A percentile compares a stretch with the other conserved stretches of the same genome.
phyloP scores from a whole-genome alignment of 108 stramenopile genomes.

The Nitzschia sp. region DNA sequence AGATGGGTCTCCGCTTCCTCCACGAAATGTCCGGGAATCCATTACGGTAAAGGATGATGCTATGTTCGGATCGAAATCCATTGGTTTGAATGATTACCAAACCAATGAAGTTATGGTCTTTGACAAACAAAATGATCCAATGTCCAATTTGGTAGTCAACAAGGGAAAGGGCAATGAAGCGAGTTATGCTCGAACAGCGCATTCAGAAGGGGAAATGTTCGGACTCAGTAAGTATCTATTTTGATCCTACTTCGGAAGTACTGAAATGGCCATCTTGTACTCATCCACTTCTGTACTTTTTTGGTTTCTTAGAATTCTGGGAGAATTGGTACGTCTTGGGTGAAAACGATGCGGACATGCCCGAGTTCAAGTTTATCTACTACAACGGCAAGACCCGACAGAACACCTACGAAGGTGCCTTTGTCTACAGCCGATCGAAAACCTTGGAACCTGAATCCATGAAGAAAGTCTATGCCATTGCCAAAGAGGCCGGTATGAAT shows the following conservation, averaged over 20 bases:
- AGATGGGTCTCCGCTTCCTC: slow-evolving; percentile 83
- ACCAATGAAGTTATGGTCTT: slow-evolving; percentile 90
- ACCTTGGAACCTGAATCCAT: slow-evolving; percentile 71
- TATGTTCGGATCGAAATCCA: slow-evolving; percentile 52
- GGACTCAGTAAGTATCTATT: slow-evolving; percentile 72
- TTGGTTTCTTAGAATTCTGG: slow-evolving; percentile 82
- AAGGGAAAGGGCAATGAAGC: slow-evolving; percentile 55
- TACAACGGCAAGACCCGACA: slow-evolving; percentile 97
- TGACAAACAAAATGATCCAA: slow-evolving; percentile 40
- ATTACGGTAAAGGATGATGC: slow-evolving; percentile 34
- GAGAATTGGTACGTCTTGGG: slow-evolving; percentile 97
- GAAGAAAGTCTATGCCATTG: slow-evolving; percentile 87
- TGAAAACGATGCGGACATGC: slow-evolving; percentile 74
- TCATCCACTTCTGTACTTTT: slow-evolving; percentile 15
- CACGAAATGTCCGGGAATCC: slow-evolving; percentile 64
- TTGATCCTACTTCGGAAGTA: neutral
- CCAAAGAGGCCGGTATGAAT: slow-evolving; percentile 88
- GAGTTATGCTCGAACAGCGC: slow-evolving; percentile 80
- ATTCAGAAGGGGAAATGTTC: slow-evolving; percentile 93
- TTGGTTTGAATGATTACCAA: slow-evolving; percentile 80
- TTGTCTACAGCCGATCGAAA: slow-evolving; percentile 91
- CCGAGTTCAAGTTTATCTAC: slow-evolving; percentile 93
- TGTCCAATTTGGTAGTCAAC: slow-evolving; percentile 47
- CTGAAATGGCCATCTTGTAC: neutral
- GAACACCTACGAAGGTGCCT: slow-evolving; percentile 96